Percentiles rank a stretch among this genome's conserved stretches.
Evolutionary conservation across 768 basidiomycete species (phyloP).

Genomic region (Lepiota brunneoincarnata): DNA sequence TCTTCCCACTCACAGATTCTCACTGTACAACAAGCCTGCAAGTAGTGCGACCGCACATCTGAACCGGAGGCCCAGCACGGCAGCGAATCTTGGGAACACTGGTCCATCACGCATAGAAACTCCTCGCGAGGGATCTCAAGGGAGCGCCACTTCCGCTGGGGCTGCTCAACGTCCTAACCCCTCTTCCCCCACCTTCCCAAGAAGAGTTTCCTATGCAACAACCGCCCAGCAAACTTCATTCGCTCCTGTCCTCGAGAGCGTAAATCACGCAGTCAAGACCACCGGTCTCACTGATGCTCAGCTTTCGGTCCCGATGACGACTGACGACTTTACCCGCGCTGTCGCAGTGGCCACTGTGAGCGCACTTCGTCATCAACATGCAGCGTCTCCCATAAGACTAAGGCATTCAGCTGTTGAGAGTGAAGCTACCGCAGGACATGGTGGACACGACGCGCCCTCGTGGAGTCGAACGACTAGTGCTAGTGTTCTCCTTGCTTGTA

Average conservation of each 20-base stretch:
- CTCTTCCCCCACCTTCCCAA: conserved; percentile 41
- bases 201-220: conserved; percentile 58
- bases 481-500: conserved; percentile 86
- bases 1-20: conserved; percentile 53
- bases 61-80: conserved; percentile 17
- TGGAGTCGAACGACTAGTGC: conserved; percentile 93
- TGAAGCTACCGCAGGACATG: conserved; percentile 43
- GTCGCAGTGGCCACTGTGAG: conserved; percentile 94
- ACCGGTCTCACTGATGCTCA: conserved; percentile 45
- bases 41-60: neutral
- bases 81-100: conserved; percentile 40
- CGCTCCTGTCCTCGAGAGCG: conserved; percentile 73
- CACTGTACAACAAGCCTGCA: conserved; percentile 60
- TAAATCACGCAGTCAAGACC: conserved; percentile 74
- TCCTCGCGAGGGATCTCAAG: conserved; percentile 27
- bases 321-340: conserved; percentile 90
- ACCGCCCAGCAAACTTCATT: conserved; percentile 33
- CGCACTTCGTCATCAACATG: conserved; percentile 79
- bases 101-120: conserved; percentile 37
- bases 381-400: conserved; percentile 37
- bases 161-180: conserved; percentile 16
- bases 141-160: conserved; percentile 1
- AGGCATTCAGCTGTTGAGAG: conserved; percentile 43
- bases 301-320: conserved; percentile 65
- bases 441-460: conserved; percentile 92